Percentiles rank a stretch among this genome's conserved stretches.
Evolutionary conservation across 2,329 filamentous ascomycete species (phyloP).

Genomic region (Sporothrix humicola): DNA sequence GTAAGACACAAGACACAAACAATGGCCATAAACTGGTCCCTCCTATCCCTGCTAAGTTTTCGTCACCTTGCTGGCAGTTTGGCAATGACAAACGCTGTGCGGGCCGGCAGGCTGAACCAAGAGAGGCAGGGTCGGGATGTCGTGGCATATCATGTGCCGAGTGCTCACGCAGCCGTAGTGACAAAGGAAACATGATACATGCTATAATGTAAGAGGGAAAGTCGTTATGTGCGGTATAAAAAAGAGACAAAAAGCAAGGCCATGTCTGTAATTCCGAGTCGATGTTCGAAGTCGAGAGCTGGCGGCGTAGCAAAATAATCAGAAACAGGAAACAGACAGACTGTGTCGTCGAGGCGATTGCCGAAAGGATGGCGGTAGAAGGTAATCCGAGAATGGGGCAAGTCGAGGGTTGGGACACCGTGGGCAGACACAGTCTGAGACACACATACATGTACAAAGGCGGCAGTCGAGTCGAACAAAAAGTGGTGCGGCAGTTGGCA

Average conservation of each 20-base stretch:
- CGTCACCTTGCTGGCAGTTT: background rate
- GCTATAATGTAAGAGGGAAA: constrained; percentile 13
- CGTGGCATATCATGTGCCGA: too few relatives aligned
- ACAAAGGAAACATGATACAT: constrained; percentile 26
- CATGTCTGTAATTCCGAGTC: background rate
- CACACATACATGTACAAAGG: constrained; percentile 13
- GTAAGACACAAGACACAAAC: background rate
- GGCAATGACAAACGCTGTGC: background rate
- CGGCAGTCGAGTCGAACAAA: background rate
- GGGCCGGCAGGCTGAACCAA: background rate
- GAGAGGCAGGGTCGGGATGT: too few relatives aligned
- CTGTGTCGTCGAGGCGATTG: background rate
- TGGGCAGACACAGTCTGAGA: background rate
- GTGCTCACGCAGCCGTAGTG: too few relatives aligned
- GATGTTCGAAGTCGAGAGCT: background rate
- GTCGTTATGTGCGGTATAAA: constrained; percentile 28
- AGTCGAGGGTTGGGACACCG: background rate
- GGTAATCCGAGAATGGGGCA: background rate
- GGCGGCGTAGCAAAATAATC: background rate
- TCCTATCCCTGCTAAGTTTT: background rate
- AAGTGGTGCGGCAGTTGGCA: background rate
- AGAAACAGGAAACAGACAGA: constrained; percentile 14
- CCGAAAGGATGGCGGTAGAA: too few relatives aligned
- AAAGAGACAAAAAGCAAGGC: background rate
- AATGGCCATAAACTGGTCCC: background rate